Evolutionary conservation across 768 basidiomycete species (phyloP), one percentile per base, ranked within the genome.

Genomic region (Leccinum subgranulosum): DNA sequence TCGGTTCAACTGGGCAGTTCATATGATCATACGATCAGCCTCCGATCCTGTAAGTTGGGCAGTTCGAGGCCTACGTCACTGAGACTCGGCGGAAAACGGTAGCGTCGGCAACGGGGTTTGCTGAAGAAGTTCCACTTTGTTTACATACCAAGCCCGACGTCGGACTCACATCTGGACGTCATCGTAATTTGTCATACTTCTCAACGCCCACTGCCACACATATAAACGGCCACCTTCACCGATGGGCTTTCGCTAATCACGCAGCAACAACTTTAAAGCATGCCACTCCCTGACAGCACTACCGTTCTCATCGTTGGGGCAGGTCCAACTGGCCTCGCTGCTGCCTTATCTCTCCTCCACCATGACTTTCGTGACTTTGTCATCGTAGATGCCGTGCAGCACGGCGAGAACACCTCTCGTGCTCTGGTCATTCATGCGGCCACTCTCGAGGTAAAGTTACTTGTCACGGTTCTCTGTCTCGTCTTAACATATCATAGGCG

Each of bases 371-470:
- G 21, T 23, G 45, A 46, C 45, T 46, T 46, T 46, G 21, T 46
- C 12, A 46, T 46, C 23, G 45, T 46, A 14, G 45, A 46, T 14
- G 45, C 45, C 21, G 45, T 46, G 23, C 21, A 46, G 21, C 19
- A 46, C 12, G 45, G 45, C 21, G 66, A 73, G 49, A 73, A 74
- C 49, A 70, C 75, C 5, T 81, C 82, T 12, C 78, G 82, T 9
- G 81, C 83, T 0, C 60, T 79, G 6, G 71, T 75, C 1, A 64
- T 83, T 28, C 82, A 84, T 60, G 78, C 82, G n/a, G 79, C 81
- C 31, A 84, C 82, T 3, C 69, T 84, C 19, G 82, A 84, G 74
- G 82, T 81, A 48, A 8, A 15, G 5, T 21, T 17, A 3, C 21
- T 12, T 15, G 7, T 46, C 23, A 12, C 8, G 12, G 12, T 15